phyloP scores from a whole-genome alignment of 441 rosid species.

The Erodium moschatum region DNA sequence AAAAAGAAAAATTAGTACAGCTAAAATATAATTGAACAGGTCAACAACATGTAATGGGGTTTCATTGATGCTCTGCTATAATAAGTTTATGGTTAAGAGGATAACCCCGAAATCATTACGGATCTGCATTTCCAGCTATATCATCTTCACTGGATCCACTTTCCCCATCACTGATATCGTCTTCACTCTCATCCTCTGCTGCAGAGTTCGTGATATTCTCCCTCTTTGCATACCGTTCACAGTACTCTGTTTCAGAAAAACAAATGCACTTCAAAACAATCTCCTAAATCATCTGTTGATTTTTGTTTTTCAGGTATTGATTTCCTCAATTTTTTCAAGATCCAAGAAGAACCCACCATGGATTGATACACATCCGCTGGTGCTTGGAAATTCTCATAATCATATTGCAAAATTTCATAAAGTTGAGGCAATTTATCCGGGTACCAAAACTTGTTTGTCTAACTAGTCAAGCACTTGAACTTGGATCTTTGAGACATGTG shows the following conservation, averaged over 20 bases:
- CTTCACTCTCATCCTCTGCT: slow-evolving; percentile 35
- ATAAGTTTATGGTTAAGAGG: neutral
- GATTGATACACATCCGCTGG: neutral
- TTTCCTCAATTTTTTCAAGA: neutral
- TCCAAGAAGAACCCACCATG: neutral
- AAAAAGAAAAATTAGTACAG: neutral
- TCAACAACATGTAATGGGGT: neutral
- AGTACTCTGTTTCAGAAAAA: slow-evolving; percentile 38
- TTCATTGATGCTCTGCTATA: neutral
- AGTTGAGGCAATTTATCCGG: neutral
- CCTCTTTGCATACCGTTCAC: slow-evolving; percentile 50
- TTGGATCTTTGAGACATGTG: too few relatives aligned
- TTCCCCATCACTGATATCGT: slow-evolving; percentile 40
- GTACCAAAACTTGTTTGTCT: neutral
- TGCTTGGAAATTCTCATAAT: neutral
- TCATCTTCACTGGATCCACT: slow-evolving; percentile 45
- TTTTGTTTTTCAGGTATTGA: neutral
- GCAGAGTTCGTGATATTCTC: slow-evolving; percentile 30
- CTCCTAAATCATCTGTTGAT: too few relatives aligned
- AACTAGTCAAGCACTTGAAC: too few relatives aligned
- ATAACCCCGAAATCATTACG: slow-evolving; percentile 24
- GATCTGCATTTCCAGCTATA: slow-evolving; percentile 48
- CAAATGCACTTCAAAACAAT: neutral
- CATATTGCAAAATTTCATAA: neutral
- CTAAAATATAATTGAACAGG: slow-evolving; percentile 6